These are phyloP conservation scores for Linum usitatissimum DNA, from an alignment of 345 rosid genomes.

Conservation along the genomic window DNA sequence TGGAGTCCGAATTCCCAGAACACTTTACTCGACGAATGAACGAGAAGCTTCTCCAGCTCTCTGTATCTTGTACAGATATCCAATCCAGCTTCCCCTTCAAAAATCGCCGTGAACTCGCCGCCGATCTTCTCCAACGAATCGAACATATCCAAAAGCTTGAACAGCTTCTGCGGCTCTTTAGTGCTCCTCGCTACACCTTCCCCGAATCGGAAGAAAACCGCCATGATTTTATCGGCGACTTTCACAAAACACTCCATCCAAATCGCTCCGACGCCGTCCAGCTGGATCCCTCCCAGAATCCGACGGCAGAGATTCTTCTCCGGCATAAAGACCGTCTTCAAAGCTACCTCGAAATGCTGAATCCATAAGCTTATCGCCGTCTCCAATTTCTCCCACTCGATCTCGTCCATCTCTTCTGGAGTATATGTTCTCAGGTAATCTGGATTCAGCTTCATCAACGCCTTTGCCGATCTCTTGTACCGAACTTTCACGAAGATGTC, in stretches of 20 bases:
- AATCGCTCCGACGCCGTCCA: constrained; percentile 27
- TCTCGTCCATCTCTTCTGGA: constrained; percentile 47
- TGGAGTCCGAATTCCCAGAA: constrained; percentile 58
- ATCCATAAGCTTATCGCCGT: constrained; percentile 50
- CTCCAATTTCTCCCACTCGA: constrained; percentile 59
- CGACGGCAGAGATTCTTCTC: constrained; percentile 46
- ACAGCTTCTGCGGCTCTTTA: constrained; percentile 56
- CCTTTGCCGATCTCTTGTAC: constrained; percentile 52
- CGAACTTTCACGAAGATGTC: constrained; percentile 7
- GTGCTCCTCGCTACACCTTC: constrained; percentile 56
- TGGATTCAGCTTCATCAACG: constrained; percentile 43
- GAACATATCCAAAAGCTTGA: constrained; percentile 59
- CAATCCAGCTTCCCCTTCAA: constrained; percentile 51
- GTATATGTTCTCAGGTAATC: constrained; percentile 40
- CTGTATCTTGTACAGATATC: constrained; percentile 44
- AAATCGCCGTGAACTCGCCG: constrained; percentile 29
- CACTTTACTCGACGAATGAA: constrained; percentile 47
- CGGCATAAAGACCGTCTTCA: constrained; percentile 35
- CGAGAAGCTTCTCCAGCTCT: constrained; percentile 46
- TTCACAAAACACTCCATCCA: constrained; percentile 55
- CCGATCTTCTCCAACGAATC: constrained; percentile 42
- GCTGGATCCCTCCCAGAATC: constrained; percentile 27
- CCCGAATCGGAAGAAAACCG: constrained; percentile 56
- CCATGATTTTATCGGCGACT: constrained; percentile 56
- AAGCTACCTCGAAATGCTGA: constrained; percentile 42